phyloP scores from a whole-genome alignment of 2,329 filamentous ascomycete genomes.

The Aspergillus flavus region DNA sequence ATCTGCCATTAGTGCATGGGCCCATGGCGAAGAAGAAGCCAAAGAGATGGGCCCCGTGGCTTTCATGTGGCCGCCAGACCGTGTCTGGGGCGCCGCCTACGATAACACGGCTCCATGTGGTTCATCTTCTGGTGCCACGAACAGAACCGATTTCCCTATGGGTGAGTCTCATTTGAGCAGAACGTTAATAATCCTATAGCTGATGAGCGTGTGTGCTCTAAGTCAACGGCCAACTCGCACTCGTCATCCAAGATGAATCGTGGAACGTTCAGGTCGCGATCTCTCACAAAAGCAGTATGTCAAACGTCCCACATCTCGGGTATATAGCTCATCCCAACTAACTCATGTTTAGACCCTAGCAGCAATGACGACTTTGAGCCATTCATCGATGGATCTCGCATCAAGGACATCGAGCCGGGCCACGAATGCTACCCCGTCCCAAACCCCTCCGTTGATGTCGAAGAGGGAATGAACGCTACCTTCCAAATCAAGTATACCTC shows the following conservation, averaged over 20 bases:
- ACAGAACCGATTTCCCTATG: constrained; percentile 61
- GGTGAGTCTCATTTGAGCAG: constrained; percentile 37
- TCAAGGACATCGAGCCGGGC: constrained; percentile 46
- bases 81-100: constrained; percentile 56
- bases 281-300: constrained; percentile 54
- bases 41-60: constrained; percentile 58
- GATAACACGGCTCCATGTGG: constrained; percentile 64
- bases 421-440: constrained; percentile 50
- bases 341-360: constrained; percentile 38
- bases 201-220: background rate
- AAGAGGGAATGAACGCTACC: constrained; percentile 48
- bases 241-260: constrained; percentile 61
- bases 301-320: too few species aligned
- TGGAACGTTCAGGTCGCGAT: constrained; percentile 58
- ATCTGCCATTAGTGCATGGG: background rate
- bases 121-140: constrained; percentile 49
- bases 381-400: constrained; percentile 32
- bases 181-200: too few species aligned
- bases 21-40: constrained; percentile 20
- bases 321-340: background rate
- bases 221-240: constrained; percentile 59
- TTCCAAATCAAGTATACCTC: constrained; percentile 50
- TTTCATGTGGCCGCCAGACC: constrained; percentile 63
- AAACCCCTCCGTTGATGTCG: constrained; percentile 35
- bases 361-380: constrained; percentile 44